Evolutionary conservation across 2,329 filamentous ascomycete genomes (phyloP), one percentile per base, ranked within the genome.

Genomic region (Alternaria incomplexa): DNA sequence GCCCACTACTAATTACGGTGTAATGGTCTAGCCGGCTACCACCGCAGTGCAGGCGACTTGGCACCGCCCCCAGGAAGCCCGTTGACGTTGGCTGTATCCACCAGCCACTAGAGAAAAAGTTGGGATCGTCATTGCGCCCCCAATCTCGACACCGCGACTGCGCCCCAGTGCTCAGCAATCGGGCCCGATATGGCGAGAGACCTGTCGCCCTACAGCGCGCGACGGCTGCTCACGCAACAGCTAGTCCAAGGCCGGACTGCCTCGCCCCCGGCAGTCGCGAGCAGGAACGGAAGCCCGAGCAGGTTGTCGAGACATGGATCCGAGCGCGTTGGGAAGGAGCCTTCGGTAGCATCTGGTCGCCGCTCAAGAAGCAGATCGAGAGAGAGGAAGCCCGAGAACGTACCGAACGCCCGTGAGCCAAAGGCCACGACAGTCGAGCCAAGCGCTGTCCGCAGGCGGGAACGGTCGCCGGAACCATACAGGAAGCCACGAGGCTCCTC

Each of bases 121-220:
- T 58, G 53, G 62, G 61, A 65, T 65, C 65, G 59, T 58, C 62
- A 65, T 66, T 56, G 58, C 62, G 56, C 58, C 60, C 56, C 45
- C 55, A 50, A 32, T 46, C 52, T 43, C 32, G 30, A 59, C 50
- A 43, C 56, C 44, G 56, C 55, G 36, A 40, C 36, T 40, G 61
- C 58, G 56, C 51, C 62, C 22, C 40, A 32, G 57, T 52, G 32
- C 44, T 36, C 48, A 59, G 30, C 20, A 61, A 26, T 36, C 53
- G 56, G 58, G 54, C 48, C 30, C 60, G 65, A 32, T 56, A 73
- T 73, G 71, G 62, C 69, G 28, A 72, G 74, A 60, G 75, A 76
- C 23, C 63, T 77, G 56, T 78, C 77, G 43, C 74, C 75, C 22
- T 76, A 70, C 65, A 78, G 76, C 61, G 72, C 73, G 36, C 67